Percentiles rank a stretch among this genome's conserved stretches.
phyloP scores from a whole-genome alignment of 2,329 filamentous ascomycete species.

The Claviceps citrina region DNA sequence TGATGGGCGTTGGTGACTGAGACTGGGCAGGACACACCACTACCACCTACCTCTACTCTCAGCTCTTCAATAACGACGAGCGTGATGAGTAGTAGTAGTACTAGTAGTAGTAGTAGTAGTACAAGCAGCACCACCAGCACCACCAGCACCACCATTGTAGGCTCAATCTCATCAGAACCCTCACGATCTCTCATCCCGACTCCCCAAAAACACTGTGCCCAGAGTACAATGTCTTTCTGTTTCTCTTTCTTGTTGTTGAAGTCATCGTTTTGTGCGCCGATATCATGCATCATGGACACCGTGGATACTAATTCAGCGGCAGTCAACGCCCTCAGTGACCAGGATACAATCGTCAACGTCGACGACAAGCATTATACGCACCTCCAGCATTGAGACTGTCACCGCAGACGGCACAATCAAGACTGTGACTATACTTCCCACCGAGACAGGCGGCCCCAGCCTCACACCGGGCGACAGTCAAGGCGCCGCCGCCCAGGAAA shows the following conservation, averaged over 20 bases:
- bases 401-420: constrained; percentile 37
- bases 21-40: constrained; percentile 20
- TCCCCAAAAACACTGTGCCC: neutral
- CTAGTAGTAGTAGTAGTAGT: constrained; percentile 1
- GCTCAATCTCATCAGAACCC: constrained; percentile 8
- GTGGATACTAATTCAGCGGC: neutral
- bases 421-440: constrained; percentile 39
- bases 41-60: constrained; percentile 9
- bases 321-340: neutral
- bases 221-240: neutral
- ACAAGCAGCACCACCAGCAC: constrained; percentile 5
- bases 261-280: neutral
- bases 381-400: constrained; percentile 24
- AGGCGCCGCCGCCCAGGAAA: constrained; percentile 9
- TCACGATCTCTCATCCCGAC: too few relatives aligned
- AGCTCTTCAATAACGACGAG: constrained; percentile 12
- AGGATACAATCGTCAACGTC: too few relatives aligned
- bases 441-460: constrained; percentile 11
- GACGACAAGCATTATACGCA: constrained; percentile 18
- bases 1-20: constrained; percentile 19
- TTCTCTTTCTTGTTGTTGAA: neutral
- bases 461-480: constrained; percentile 8
- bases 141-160: constrained; percentile 25
- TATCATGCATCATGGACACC: neutral
- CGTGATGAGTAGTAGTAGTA: constrained; percentile 5